Conservation (phyloP, 306 rosid genomes). For the Dryas octopetala region DNA sequence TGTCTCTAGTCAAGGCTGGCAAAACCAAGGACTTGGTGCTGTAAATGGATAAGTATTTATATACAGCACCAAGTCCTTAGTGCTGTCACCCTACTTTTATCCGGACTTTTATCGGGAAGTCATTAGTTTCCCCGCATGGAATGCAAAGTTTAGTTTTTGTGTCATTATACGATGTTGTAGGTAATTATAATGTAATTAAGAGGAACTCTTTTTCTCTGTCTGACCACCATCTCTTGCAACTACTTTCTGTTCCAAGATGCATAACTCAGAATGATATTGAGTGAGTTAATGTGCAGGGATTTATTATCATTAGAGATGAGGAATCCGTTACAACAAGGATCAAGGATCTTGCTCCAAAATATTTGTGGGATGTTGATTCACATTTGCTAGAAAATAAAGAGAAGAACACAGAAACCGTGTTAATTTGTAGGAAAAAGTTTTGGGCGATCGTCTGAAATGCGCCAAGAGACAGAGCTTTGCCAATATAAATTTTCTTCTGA, state of each 20-base stretch:
- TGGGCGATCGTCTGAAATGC: conserved; percentile 65
- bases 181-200: background rate
- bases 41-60: background rate
- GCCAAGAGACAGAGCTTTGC: background rate
- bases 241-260: background rate
- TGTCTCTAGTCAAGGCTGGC: background rate
- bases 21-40: background rate
- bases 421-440: conserved; percentile 83
- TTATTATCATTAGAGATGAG: conserved; percentile 73
- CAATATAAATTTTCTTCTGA: background rate
- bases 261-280: background rate
- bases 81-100: too few relatives aligned
- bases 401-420: conserved; percentile 63
- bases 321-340: conserved; percentile 54
- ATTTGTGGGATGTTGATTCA: conserved; percentile 73
- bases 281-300: conserved; percentile 59
- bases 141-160: background rate
- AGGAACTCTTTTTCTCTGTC: background rate
- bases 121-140: background rate
- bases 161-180: background rate
- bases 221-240: background rate
- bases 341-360: conserved; percentile 58
- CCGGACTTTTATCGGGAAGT: background rate
- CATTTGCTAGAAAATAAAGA: conserved; percentile 61
- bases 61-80: background rate